Evolutionary conservation across 176 grass and related monocot species (phyloP).

Genomic region (Bothriochloa decipiens): DNA sequence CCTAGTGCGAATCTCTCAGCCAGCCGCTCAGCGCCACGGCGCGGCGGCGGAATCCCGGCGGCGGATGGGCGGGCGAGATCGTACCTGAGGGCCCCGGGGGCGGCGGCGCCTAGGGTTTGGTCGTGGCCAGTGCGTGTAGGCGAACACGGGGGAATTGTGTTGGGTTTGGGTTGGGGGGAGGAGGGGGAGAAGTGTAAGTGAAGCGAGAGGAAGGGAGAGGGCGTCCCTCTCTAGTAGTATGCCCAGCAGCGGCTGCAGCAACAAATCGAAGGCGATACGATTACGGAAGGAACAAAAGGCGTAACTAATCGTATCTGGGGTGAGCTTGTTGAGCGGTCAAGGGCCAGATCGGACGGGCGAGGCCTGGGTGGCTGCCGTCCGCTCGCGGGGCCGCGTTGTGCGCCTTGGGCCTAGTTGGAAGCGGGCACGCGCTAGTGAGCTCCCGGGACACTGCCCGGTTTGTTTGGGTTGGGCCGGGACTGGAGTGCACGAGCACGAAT

Average conservation of each 20-base stretch:
- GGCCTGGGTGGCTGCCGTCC: conserved; percentile 41
- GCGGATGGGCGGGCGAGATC: neutral
- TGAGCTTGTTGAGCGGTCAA: conserved; percentile 35
- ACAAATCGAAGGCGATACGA: conserved; percentile 33
- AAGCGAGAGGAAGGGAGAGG: conserved; percentile 22
- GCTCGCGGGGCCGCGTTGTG: conserved; percentile 45
- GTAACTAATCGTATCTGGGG: neutral
- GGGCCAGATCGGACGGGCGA: conserved; percentile 33
- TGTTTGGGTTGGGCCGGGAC: neutral
- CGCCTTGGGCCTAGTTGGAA: conserved; percentile 32
- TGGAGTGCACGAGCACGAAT: neutral
- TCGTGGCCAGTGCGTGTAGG: conserved; percentile 54
- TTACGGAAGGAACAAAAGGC: neutral
- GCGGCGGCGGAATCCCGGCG: neutral
- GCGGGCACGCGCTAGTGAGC: neutral
- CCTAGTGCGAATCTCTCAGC: conserved; percentile 1
- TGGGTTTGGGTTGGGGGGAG: conserved; percentile 43
- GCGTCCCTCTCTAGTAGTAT: conserved; percentile 1
- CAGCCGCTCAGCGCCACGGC: neutral
- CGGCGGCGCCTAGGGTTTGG: conserved; percentile 65
- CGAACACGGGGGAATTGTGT: conserved; percentile 30
- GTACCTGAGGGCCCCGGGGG: conserved; percentile 55
- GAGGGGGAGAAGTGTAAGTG: conserved; percentile 40
- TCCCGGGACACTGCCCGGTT: neutral
- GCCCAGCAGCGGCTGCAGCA: neutral